Evolutionary conservation across 2,329 filamentous ascomycete species (phyloP), one percentile per base, ranked within the genome.

Genomic region (Ophiostoma sp.): DNA sequence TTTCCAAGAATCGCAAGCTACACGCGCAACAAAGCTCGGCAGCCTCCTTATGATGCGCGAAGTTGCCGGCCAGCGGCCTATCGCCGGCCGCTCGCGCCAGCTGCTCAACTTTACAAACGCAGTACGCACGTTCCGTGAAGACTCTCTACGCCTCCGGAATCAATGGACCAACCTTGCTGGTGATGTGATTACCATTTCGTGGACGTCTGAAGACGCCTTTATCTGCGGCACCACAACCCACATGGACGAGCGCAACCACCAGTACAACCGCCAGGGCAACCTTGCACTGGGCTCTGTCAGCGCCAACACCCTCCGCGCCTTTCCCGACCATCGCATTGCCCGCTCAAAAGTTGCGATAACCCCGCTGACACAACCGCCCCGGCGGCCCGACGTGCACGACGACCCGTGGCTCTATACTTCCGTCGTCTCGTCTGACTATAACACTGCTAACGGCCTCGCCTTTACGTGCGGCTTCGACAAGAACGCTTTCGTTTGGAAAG

Each of bases 231-330:
- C 89, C 0, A 89, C 88, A 0, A 86, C 87, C 0, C 89, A 91
- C 79, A 90, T 88, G 0, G 89, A 91, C 76, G 81, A 83, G 0
- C 87, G 89, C 57, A 91, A 91, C 73, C 88, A 90, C 77, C 89
- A 91, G 75, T 91, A 91, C 77, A 91, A 91, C 76, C 90, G 88
- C 76, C 85, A 87, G 0, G 89, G 89, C 0, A 91, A 91, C 76
- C 79, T 91, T 11, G 80, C 89, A 0, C 79, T 91, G 0, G 89
- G 87, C 7, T 89, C 87, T 0, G 81, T 83, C 0, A 76, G 74
- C 0, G 77, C 78, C 0, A 83, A 85, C 0, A 84, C 82, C 0
- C 78, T 91, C 1, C 83, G 79, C 6, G 86, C 88, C 0, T 87
- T 87, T 76, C 81, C 87, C 0, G 85, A 90, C 57, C 89, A 91